Evolutionary conservation across 2,329 filamentous ascomycete genomes (phyloP).

Genomic region (Lasiodiplodia citricola): DNA sequence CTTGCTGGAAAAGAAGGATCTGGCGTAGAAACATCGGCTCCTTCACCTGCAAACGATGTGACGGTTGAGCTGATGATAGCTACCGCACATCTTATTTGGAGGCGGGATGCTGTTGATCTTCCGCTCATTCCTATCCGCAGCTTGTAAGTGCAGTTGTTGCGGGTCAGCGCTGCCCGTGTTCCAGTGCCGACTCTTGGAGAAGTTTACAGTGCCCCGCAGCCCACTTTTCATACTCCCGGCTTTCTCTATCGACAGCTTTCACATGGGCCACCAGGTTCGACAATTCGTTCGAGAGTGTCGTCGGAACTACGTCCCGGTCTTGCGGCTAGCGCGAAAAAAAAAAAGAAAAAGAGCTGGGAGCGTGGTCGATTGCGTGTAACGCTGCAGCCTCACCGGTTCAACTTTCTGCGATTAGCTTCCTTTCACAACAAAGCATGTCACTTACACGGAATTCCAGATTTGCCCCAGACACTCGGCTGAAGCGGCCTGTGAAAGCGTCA

Average conservation of each 20-base stretch:
- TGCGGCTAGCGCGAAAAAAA: neutral
- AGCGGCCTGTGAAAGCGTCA: too few relatives aligned
- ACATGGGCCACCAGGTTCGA: neutral
- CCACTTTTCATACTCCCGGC: constrained; percentile 9
- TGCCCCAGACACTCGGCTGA: neutral
- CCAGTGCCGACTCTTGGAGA: neutral
- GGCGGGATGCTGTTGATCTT: neutral
- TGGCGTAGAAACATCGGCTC: neutral
- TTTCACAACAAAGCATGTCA: neutral
- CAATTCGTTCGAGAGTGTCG: neutral
- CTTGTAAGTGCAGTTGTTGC: neutral
- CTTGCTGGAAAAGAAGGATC: neutral
- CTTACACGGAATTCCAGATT: neutral
- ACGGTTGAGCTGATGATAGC: neutral
- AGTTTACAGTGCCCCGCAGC: neutral
- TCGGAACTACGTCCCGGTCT: neutral
- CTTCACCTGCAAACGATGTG: neutral
- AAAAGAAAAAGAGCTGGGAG: neutral
- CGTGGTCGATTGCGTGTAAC: neutral
- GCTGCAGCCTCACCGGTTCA: neutral
- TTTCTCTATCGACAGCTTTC: neutral
- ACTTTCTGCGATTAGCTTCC: neutral
- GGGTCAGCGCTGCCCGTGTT: neutral
- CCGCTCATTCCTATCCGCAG: neutral
- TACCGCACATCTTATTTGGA: neutral